These are phyloP conservation scores for Saksenaea vasiformis DNA, from an alignment of 371 early-diverging fungal genomes.

Conservation along the genomic window DNA sequence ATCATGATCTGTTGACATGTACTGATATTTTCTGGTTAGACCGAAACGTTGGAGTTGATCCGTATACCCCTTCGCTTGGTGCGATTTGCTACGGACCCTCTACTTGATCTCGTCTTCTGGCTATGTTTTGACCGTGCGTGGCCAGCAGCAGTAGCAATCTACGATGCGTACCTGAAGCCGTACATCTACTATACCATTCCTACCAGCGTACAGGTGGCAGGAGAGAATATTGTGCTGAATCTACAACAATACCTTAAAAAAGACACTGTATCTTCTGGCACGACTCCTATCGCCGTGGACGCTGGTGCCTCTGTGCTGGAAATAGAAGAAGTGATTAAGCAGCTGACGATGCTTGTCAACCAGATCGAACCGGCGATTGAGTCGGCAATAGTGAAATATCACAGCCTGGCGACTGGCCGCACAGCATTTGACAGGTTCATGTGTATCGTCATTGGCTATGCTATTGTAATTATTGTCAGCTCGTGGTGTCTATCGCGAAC, in stretches of 20 bases:
- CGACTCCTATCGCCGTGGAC: background rate
- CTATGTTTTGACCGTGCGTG: constrained; percentile 8
- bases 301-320: background rate
- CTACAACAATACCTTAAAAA: background rate
- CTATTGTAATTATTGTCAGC: constrained; percentile 20
- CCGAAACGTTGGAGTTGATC: constrained; percentile 10
- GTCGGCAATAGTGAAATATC: constrained; percentile 13
- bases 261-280: background rate
- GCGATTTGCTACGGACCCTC: constrained; percentile 15
- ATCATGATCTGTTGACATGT: background rate
- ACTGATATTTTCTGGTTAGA: background rate
- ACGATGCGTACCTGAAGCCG: background rate
- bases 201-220: background rate
- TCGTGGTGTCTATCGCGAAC: constrained; percentile 33
- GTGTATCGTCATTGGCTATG: constrained; percentile 36
- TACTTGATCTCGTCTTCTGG: constrained; percentile 14
- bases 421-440: constrained; percentile 29
- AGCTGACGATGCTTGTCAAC: background rate
- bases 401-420: constrained; percentile 28
- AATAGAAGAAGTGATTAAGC: background rate
- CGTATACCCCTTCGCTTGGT: constrained; percentile 8
- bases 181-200: background rate
- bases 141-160: background rate
- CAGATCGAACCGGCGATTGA: constrained; percentile 6
- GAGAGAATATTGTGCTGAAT: background rate